Conservation (phyloP, 208 protist genomes). For the Zelonia costaricensis region DNA sequence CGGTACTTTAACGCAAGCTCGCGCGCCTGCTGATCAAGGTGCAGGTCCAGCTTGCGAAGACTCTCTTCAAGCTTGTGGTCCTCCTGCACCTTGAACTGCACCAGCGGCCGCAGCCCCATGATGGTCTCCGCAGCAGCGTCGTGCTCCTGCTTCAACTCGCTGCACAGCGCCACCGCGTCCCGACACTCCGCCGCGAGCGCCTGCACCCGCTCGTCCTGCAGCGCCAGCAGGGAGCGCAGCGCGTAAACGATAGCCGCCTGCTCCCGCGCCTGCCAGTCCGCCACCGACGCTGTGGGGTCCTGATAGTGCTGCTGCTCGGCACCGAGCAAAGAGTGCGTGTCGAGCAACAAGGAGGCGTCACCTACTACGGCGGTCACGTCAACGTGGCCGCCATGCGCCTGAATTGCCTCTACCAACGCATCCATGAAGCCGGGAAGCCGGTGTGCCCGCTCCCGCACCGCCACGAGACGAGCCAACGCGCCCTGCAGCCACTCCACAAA, state of each 20-base stretch:
- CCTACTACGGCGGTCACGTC: slow-evolving; percentile 7
- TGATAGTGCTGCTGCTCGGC: not conserved
- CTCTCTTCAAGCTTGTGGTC: slow-evolving; percentile 73
- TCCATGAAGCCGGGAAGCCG: slow-evolving; percentile 36
- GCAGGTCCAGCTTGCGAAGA: slow-evolving; percentile 58
- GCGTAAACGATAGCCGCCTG: slow-evolving; percentile 24
- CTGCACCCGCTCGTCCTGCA: slow-evolving; percentile 1
- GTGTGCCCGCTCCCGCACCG: slow-evolving; percentile 3
- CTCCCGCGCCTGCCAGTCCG: slow-evolving; percentile 15
- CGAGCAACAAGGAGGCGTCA: no score
- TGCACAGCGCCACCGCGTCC: slow-evolving; percentile 40
- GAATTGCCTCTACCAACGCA: slow-evolving; percentile 36
- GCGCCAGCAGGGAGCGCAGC: slow-evolving; percentile 33
- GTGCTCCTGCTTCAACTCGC: slow-evolving; percentile 65
- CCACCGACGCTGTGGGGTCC: not conserved
- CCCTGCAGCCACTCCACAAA: slow-evolving; percentile 18
- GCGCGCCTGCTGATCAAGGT: slow-evolving; percentile 79
- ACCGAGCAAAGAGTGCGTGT: no score
- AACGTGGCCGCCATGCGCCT: slow-evolving; percentile 42
- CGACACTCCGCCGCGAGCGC: slow-evolving; percentile 43
- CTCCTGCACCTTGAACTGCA: slow-evolving; percentile 78
- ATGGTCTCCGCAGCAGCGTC: slow-evolving; percentile 53
- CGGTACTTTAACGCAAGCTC: slow-evolving; percentile 84
- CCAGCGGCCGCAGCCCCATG: slow-evolving; percentile 67
- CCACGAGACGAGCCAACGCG: slow-evolving; percentile 13